A percentile compares a stretch with the other conserved stretches of the same genome.
These are phyloP conservation scores for Earliella scabrosa DNA, from an alignment of 1,284 basidiomycete species.

Conservation along the genomic window DNA sequence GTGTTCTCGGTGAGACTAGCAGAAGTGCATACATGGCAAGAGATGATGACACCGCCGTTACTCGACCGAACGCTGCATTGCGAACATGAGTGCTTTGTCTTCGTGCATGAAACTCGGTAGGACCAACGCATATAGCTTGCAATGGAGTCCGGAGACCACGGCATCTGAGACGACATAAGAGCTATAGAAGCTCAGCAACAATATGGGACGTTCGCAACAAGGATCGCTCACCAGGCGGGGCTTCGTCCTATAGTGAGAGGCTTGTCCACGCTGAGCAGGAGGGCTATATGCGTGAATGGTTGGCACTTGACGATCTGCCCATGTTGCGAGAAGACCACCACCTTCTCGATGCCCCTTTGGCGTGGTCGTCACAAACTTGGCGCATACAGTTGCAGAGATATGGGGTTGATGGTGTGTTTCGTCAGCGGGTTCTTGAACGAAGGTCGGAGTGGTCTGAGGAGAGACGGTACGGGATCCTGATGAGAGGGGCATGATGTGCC, in stretches of 20 bases:
- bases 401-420: conserved; percentile 1
- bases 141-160: conserved; percentile 70
- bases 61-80: conserved; percentile 63
- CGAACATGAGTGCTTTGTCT: background rate
- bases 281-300: conserved; percentile 18
- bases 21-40: conserved; percentile 53
- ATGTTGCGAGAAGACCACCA: conserved; percentile 24
- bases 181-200: conserved; percentile 32
- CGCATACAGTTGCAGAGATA: conserved; percentile 52
- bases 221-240: conserved; percentile 33
- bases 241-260: conserved; percentile 73
- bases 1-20: background rate
- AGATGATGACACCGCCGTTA: conserved; percentile 72
- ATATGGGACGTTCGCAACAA: too few species aligned
- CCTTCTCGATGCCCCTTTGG: conserved; percentile 63
- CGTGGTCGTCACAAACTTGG: conserved; percentile 64
- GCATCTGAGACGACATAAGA: conserved; percentile 54
- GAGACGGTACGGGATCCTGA: background rate
- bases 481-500: background rate
- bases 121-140: conserved; percentile 76
- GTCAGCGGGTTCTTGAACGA: background rate
- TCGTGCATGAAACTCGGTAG: background rate
- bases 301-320: conserved; percentile 2
- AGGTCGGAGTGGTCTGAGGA: background rate
- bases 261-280: conserved; percentile 59